Evolutionary conservation across 1,139 yeast genomes (phyloP).

Genomic region (Sugiyamaella grinbergsii): DNA sequence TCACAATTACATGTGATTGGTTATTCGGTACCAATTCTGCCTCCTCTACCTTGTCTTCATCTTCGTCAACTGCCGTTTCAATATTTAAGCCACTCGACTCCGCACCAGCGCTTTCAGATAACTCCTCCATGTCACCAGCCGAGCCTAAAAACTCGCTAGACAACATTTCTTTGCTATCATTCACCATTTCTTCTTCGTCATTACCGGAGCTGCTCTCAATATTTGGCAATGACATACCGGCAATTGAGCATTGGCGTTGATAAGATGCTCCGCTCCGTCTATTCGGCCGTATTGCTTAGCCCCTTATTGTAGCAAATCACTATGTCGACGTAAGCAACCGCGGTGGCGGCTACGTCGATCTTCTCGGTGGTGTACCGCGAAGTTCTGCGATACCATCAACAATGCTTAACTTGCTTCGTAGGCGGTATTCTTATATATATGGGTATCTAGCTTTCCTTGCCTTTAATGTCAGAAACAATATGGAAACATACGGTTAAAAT

Average conservation of each 20-base stretch:
- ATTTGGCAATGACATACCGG: neutral
- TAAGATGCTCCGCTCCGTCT: no score
- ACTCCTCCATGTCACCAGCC: neutral
- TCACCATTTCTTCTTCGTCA: neutral
- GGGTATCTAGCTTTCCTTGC: no score
- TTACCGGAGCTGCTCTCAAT: neutral
- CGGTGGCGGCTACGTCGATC: slow-evolving; percentile 1
- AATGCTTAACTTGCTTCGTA: neutral
- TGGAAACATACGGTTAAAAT: slow-evolving; percentile 13
- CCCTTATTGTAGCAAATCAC: no score
- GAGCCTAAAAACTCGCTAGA: neutral
- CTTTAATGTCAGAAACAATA: neutral
- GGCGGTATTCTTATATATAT: no score
- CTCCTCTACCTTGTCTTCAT: slow-evolving; percentile 18
- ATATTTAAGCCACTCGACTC: no score
- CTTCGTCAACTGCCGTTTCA: no score
- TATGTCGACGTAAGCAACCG: neutral
- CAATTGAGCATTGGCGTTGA: neutral
- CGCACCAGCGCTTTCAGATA: slow-evolving; percentile 1
- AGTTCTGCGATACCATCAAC: no score
- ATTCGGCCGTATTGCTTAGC: neutral
- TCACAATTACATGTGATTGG: no score
- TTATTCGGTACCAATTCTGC: no score
- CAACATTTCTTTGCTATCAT: neutral
- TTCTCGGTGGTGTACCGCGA: neutral